Conservation (phyloP, 768 basidiomycete genomes). For the Boletus insuetus region DNA sequence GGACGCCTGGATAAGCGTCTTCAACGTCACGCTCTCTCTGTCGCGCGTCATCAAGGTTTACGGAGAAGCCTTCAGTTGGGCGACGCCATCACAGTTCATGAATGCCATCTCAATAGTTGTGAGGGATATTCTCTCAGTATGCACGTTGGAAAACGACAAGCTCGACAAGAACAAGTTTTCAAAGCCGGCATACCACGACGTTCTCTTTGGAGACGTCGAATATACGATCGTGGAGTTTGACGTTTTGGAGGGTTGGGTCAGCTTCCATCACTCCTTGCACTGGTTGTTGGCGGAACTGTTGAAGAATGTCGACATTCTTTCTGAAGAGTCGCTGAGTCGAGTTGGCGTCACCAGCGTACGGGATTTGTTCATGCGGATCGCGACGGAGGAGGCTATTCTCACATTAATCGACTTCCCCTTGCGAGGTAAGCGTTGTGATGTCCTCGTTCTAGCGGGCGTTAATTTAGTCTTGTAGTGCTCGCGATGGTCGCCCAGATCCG, state of each 20-base stretch:
- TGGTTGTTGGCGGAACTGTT: constrained; percentile 89
- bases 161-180: constrained; percentile 66
- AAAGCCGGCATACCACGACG: constrained; percentile 60
- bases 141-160: constrained; percentile 63
- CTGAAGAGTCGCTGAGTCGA: constrained; percentile 48
- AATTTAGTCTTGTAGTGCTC: constrained; percentile 50
- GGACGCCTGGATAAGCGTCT: constrained; percentile 95
- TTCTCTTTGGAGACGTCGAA: constrained; percentile 56
- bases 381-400: constrained; percentile 66
- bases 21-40: constrained; percentile 90
- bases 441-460: not conserved
- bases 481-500: constrained; percentile 94
- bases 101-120: constrained; percentile 67
- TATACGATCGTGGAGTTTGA: constrained; percentile 76
- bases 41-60: constrained; percentile 87
- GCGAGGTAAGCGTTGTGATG: constrained; percentile 55
- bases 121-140: constrained; percentile 68
- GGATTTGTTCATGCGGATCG: constrained; percentile 59
- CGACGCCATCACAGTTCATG: constrained; percentile 57
- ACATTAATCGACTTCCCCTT: constrained; percentile 86
- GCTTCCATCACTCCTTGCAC: constrained; percentile 90
- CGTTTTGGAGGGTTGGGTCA: constrained; percentile 77
- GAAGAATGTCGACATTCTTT: constrained; percentile 74
- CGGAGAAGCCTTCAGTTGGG: constrained; percentile 75
- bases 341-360: constrained; percentile 54